Base-by-base conservation (phyloP, 345 rosid genomes). In the Linum usitatissimum region DNA sequence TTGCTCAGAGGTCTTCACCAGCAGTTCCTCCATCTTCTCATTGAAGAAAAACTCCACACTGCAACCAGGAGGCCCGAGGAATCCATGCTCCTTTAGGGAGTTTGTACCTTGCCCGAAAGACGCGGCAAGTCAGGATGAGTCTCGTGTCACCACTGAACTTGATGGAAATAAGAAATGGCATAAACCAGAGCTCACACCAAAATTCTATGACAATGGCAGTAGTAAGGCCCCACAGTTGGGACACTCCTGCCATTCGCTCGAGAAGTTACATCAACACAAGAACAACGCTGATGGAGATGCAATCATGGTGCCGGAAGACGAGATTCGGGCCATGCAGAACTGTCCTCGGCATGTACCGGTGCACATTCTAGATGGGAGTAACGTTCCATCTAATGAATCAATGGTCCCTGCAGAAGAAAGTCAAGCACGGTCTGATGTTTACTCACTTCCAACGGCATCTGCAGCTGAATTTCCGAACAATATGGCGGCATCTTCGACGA, bases 301-400 rank as follows among this genome's bases (percentile, higher is more conserved):
- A 55, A 70, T 64, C 56, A 68, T 66, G 23, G 45, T 67, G 67
- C 75, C 62, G 31, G 59, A 67, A 30, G 83, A 81, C 68, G 78
- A 79, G 67, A 70, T 73, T 73, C 82, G 82, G 75, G 68, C 77
- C 60, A 68, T 77, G 68, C 87, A 79, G 55, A 81, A 66, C 80
- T 83, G 78, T 69, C 96, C 98, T 51, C 80, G 81, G 77, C 90
- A 82, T 67, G 84, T 84, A 28, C 71, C 85, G 4, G 84, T 80
- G 63, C 87, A 81, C 54, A 78, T 80, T 61, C 53, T 86, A 70
- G 83, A 86, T 60, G 90, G 83, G 56, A 86, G 83, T 53, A 86
- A 75, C 65, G 78, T 80, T 60, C 65, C 75, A 30, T 77, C 77
- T 70, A 79, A 72, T 67, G 88, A 80, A 39, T 77, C 78, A 61